Conservation (phyloP, 2,329 filamentous ascomycete genomes). For the Rasamsonia emersonii region DNA sequence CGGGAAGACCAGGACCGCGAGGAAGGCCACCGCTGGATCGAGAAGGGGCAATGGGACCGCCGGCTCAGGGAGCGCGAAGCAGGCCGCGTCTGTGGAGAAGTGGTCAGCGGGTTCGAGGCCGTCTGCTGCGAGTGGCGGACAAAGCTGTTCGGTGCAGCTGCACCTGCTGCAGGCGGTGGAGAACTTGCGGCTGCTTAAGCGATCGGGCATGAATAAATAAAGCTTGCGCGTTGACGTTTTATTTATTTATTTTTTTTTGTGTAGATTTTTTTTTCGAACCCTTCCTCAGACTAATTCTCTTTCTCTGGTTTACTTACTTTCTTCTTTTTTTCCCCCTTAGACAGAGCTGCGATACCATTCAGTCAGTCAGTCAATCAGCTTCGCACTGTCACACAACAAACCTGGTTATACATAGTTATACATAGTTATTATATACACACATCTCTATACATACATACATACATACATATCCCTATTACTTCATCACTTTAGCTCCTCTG, state of each 20-base stretch:
- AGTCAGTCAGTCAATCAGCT: no score
- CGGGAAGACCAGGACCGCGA: conserved; percentile 75
- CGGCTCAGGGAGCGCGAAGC: conserved; percentile 70
- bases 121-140: conserved; percentile 79
- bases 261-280: no score
- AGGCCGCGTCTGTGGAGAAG: conserved; percentile 72
- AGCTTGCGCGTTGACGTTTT: conserved; percentile 3
- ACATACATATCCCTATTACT: conserved; percentile 1
- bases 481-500: no score
- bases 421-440: no score
- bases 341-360: no score
- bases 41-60: conserved; percentile 73
- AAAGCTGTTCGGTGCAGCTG: conserved; percentile 51
- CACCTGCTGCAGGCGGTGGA: conserved; percentile 18
- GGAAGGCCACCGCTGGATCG: conserved; percentile 73
- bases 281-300: no score
- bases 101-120: conserved; percentile 86
- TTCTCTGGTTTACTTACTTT: no score
- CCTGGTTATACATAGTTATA: no score
- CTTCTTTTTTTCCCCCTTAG: no score
- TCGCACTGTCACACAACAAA: no score
- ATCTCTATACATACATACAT: conserved; percentile 2
- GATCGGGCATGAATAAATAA: no score
- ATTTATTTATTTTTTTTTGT: not conserved
- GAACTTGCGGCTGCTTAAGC: conserved; percentile 26